Percentiles rank a stretch among this genome's conserved stretches.
These are phyloP conservation scores for Beauveria sp. DNA, from an alignment of 2,329 filamentous ascomycete genomes.

Conservation along the genomic window DNA sequence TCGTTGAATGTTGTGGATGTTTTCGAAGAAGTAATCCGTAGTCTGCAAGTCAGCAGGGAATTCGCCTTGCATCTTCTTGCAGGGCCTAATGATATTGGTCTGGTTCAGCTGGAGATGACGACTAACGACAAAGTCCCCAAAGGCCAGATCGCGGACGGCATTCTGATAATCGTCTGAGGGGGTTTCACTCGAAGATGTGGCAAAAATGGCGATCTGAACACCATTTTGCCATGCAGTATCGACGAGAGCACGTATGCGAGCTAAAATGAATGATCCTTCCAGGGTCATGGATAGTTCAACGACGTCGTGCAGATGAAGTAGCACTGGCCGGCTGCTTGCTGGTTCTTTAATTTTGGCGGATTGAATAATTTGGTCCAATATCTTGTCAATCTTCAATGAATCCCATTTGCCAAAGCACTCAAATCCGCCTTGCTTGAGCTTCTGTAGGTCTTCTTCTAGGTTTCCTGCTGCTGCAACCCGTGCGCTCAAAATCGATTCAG, in stretches of 20 bases:
- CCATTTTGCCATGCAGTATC: conserved; percentile 66
- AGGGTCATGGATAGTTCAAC: conserved; percentile 64
- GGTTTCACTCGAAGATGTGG: conserved; percentile 58
- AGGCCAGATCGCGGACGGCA: conserved; percentile 31
- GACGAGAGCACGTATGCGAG: conserved; percentile 61
- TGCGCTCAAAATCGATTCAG: conserved; percentile 23
- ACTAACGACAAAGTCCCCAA: conserved; percentile 33
- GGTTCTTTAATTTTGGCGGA: conserved; percentile 32
- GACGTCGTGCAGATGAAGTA: conserved; percentile 76
- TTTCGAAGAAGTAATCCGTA: conserved; percentile 36
- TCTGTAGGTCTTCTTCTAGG: conserved; percentile 37
- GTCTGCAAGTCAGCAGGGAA: conserved; percentile 21
- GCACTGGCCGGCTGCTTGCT: conserved; percentile 40
- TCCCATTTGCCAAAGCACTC: conserved; percentile 45
- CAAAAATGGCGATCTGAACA: conserved; percentile 66
- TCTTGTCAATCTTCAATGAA: conserved; percentile 51
- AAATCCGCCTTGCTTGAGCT: conserved; percentile 30
- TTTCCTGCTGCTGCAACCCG: conserved; percentile 18
- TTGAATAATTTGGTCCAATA: conserved; percentile 48
- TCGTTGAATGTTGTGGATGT: conserved; percentile 37
- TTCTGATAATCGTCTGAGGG: conserved; percentile 35
- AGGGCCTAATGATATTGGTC: conserved; percentile 14
- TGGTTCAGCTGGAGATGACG: conserved; percentile 26
- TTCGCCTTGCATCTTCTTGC: background rate
- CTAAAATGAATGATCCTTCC: conserved; percentile 62